Conservation (phyloP, 306 rosid species). For the Dryas octopetala region DNA sequence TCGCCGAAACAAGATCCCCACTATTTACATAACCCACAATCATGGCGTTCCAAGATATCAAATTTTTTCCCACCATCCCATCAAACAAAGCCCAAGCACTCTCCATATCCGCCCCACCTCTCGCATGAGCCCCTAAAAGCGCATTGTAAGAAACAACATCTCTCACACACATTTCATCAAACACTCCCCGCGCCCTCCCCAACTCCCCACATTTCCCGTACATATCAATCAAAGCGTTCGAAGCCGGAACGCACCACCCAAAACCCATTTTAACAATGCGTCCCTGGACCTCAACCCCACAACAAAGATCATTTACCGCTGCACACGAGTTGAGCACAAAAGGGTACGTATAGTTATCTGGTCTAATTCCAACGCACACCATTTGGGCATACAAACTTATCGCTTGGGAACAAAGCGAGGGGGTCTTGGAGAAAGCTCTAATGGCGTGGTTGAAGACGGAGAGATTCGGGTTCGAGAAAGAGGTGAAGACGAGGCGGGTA, state of each 20-base stretch:
- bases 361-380: conserved; percentile 12
- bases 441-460: conserved; percentile 31
- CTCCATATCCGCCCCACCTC: conserved; percentile 16
- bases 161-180: conserved; percentile 21
- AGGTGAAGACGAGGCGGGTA: conserved; percentile 19
- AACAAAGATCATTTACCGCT: not conserved
- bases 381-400: conserved; percentile 10
- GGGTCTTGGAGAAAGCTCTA: conserved; percentile 16
- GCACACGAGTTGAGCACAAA: conserved; percentile 26
- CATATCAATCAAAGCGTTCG: conserved; percentile 29
- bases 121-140: conserved; percentile 26
- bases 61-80: conserved; percentile 5
- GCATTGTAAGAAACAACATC: conserved; percentile 28
- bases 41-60: conserved; percentile 30
- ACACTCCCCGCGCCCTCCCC: conserved; percentile 11
- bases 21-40: conserved; percentile 28
- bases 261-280: conserved; percentile 24
- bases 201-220: conserved; percentile 25
- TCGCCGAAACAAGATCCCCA: conserved; percentile 21
- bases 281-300: conserved; percentile 23
- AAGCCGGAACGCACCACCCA: conserved; percentile 17
- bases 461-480: conserved; percentile 23
- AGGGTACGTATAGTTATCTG: conserved; percentile 23
- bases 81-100: conserved; percentile 9
- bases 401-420: conserved; percentile 2